Percentiles rank a stretch among this genome's conserved stretches.
These are phyloP conservation scores for Entomortierella chlamydospora DNA, from an alignment of 192 early-diverging fungal genomes.

Conservation along the genomic window DNA sequence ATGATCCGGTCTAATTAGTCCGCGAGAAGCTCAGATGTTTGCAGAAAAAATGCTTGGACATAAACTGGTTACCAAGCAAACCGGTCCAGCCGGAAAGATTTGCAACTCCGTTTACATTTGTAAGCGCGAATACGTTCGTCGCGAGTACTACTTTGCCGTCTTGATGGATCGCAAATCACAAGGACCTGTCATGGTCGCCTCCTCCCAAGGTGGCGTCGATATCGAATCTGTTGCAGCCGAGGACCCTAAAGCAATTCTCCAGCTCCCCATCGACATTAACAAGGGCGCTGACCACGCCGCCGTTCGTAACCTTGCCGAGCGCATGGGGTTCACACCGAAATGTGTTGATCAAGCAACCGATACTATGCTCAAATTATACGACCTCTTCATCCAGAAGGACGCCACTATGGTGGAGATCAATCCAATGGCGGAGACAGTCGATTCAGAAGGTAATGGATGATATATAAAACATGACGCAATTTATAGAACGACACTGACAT, in stretches of 20 bases:
- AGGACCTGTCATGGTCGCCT: slow-evolving; percentile 96
- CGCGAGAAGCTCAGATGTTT: slow-evolving; percentile 87
- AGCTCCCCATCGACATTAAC: slow-evolving; percentile 91
- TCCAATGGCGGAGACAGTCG: slow-evolving; percentile 92
- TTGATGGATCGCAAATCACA: slow-evolving; percentile 95
- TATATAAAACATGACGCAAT: too few species aligned
- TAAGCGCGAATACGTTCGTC: slow-evolving; percentile 96
- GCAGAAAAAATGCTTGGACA: slow-evolving; percentile 97
- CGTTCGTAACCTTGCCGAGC: slow-evolving; percentile 81
- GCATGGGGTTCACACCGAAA: slow-evolving; percentile 90
- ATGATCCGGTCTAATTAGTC: slow-evolving; percentile 60
- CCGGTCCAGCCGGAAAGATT: slow-evolving; percentile 91
- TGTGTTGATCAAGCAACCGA: slow-evolving; percentile 87
- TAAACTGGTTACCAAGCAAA: slow-evolving; percentile 99
- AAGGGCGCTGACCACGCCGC: slow-evolving; percentile 80
- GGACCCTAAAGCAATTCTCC: slow-evolving; percentile 96
- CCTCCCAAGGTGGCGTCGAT: slow-evolving; percentile 98
- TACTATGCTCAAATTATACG: slow-evolving; percentile 93
- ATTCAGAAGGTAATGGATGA: slow-evolving; percentile 74
- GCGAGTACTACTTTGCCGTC: slow-evolving; percentile 99
- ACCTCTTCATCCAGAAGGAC: slow-evolving; percentile 97
- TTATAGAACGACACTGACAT: too few species aligned
- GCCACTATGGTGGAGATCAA: slow-evolving; percentile 99
- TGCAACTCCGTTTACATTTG: slow-evolving; percentile 96
- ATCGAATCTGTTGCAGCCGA: slow-evolving; percentile 96